A percentile compares a stretch with the other conserved stretches of the same genome.
Evolutionary conservation across 2,329 filamentous ascomycete species (phyloP).

Genomic region (Verticillium tricorpus): DNA sequence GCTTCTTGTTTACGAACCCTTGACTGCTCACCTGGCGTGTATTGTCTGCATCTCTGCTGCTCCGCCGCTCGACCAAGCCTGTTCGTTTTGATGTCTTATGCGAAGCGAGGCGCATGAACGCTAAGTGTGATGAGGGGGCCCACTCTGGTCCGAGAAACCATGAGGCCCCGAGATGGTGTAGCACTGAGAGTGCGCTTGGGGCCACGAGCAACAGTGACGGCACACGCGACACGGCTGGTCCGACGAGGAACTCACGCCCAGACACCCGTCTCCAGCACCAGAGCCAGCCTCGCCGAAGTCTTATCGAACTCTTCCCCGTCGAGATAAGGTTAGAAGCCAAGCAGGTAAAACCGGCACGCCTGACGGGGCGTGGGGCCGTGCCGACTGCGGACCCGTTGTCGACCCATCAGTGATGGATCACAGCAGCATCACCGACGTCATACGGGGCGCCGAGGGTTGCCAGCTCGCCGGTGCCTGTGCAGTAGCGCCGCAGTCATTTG

Average conservation of each 20-base stretch:
- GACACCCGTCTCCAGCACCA: neutral
- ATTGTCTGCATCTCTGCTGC: neutral
- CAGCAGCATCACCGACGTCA: neutral
- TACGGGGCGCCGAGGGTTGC: neutral
- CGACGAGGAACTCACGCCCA: neutral
- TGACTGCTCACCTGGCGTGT: neutral
- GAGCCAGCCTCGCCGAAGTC: neutral
- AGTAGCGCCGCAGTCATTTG: neutral
- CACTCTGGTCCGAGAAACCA: neutral
- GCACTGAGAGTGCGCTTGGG: neutral
- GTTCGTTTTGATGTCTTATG: neutral
- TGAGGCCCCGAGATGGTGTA: neutral
- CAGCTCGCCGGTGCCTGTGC: neutral
- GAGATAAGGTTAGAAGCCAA: neutral
- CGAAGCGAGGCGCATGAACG: neutral
- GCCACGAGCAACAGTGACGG: neutral
- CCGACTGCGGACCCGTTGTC: neutral
- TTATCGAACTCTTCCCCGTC: neutral
- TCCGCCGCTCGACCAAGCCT: neutral
- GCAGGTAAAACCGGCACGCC: neutral
- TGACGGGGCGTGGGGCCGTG: neutral
- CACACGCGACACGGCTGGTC: no score
- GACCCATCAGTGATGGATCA: neutral
- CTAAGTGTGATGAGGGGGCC: neutral
- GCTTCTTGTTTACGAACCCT: neutral